Base-by-base conservation (phyloP, 352 stramenopile species). In the Plasmopara viticola region DNA sequence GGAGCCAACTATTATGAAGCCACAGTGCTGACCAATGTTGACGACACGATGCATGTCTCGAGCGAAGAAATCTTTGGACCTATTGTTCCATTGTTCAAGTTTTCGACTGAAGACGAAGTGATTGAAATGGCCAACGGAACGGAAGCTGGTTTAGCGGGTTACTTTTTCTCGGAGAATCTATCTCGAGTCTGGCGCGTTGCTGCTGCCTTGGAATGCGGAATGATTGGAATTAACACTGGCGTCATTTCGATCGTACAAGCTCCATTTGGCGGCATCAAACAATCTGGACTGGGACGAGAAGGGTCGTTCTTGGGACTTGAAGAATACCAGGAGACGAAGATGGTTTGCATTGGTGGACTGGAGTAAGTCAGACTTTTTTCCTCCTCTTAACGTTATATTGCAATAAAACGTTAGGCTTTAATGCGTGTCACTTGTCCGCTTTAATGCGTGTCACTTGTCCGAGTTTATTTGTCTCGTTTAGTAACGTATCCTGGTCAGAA, bases 311-410 rank as follows among this genome's bases (percentile, higher is more conserved):
- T 92, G 29, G 95, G 95, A 0, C 55, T 97, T 7, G 85, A 95
- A 20, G 95, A 99, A 70, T 99, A 98, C 70, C 64, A 96, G 38
- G 95, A 99, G 68, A 97, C 89, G 17, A 99, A 99, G 70, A 97
- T 98, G 69, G 75, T 98, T 37, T 79, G 64, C 58, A 70, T 97
- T 50, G 82, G 82, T 28, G 80, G 82, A 10, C 62, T 92, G 45
- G 59, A 84, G 1, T 35, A 35, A 35, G 10, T 5, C 31, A 35
- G 9, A 9, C 30, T 5, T 34, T 9, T 34, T 34, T 5, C 9
- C 30, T 5, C 30, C 9, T 34, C 9, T 5, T 9, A 9, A 34
- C 6, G 10, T 35, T 35, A 12, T 4, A 35, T 8, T 35, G 31
- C 6, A 35, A 35, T 35, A 12, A 6, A 35, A 12, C 31, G 10